These are phyloP conservation scores for Craspedostauros australis DNA, from an alignment of 108 stramenopile species.

Conservation along the genomic window DNA sequence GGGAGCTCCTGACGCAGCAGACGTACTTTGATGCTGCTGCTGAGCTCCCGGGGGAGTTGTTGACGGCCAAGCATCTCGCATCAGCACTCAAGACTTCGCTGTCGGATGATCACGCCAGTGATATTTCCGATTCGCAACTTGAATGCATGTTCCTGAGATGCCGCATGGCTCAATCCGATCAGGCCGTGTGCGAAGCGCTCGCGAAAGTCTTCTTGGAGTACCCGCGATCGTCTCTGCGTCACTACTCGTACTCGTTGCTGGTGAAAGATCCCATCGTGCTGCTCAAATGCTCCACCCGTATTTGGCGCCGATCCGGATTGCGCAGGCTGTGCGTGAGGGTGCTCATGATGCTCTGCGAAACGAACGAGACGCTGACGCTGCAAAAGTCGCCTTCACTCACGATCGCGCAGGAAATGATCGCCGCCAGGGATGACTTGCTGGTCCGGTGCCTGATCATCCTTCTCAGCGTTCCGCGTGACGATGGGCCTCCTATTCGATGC, in stretches of 20 bases:
- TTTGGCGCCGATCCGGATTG: slow-evolving; percentile 49
- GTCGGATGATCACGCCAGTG: background rate
- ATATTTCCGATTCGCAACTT: slow-evolving; percentile 25
- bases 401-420: slow-evolving; percentile 37
- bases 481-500: slow-evolving; percentile 21
- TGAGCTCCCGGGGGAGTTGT: background rate
- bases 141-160: slow-evolving; percentile 46
- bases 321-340: slow-evolving; percentile 44
- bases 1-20: too few relatives aligned
- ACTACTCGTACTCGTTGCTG: slow-evolving; percentile 35
- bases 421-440: slow-evolving; percentile 42
- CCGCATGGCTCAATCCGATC: slow-evolving; percentile 16
- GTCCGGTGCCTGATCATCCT: slow-evolving; percentile 48
- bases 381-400: slow-evolving; percentile 8
- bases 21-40: too few relatives aligned
- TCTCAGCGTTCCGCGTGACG: slow-evolving; percentile 26
- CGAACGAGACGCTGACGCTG: slow-evolving; percentile 38
- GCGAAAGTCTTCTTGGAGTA: slow-evolving; percentile 43
- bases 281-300: slow-evolving; percentile 41
- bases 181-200: slow-evolving; percentile 28
- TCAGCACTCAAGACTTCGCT: background rate
- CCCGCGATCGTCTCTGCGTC: slow-evolving; percentile 30
- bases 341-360: slow-evolving; percentile 30
- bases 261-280: slow-evolving; percentile 62
- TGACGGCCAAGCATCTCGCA: background rate